Percentiles rank a stretch among this genome's conserved stretches.
Evolutionary conservation across 2,329 filamentous ascomycete species (phyloP).

Genomic region (Zarea fungicola): DNA sequence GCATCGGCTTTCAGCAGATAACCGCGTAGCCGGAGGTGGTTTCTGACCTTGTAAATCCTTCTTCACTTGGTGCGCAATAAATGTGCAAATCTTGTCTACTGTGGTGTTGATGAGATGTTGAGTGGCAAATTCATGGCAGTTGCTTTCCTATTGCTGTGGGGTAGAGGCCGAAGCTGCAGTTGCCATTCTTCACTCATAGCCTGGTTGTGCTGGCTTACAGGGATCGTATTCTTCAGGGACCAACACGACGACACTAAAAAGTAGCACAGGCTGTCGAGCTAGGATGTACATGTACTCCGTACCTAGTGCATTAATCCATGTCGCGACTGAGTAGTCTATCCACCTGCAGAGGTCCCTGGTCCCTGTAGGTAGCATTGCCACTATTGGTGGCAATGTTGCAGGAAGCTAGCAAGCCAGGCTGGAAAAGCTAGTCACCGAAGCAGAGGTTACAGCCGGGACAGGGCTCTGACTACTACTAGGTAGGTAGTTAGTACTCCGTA

Average conservation of each 20-base stretch:
- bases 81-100: not conserved
- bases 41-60: not conserved
- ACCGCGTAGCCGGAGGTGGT: not conserved
- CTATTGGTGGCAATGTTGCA: constrained; percentile 4
- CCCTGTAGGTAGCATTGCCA: not conserved
- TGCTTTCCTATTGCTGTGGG: no score
- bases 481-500: no score
- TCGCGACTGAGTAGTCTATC: no score
- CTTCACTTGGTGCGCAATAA: not conserved
- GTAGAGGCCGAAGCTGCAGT: not conserved
- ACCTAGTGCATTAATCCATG: no score
- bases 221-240: not conserved
- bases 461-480: no score
- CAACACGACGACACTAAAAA: no score
- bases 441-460: not conserved
- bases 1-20: no score
- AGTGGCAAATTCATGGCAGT: constrained; percentile 7
- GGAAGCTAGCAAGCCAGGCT: not conserved
- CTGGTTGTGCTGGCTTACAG: not conserved
- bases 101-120: constrained; percentile 1
- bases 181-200: no score
- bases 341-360: no score
- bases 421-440: not conserved
- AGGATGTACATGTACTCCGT: no score
- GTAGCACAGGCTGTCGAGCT: no score